These are phyloP conservation scores for Trichoderma asperelloides DNA, from an alignment of 495 filamentous ascomycete species.

Conservation along the genomic window DNA sequence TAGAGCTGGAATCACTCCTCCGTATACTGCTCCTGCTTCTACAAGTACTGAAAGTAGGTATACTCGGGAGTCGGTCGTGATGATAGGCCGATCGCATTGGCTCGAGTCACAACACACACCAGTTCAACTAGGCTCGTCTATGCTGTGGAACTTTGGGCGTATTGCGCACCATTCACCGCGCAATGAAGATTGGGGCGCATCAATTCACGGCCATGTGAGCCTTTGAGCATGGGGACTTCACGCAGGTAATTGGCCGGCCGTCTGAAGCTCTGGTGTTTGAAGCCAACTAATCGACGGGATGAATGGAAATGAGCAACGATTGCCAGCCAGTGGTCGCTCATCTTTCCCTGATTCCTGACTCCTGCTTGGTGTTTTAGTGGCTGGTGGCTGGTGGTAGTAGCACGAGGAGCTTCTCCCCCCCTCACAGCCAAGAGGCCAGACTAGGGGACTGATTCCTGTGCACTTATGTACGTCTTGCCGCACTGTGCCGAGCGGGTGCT, in stretches of 20 bases:
- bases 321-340: not conserved
- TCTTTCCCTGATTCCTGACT: not conserved
- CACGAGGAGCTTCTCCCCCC: not conserved
- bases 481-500: constrained; percentile 5
- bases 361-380: not conserved
- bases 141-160: not conserved
- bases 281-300: not conserved
- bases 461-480: not conserved
- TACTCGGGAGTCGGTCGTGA: not conserved
- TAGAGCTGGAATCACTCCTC: too few relatives aligned
- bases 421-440: not conserved
- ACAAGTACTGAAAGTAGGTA: not conserved
- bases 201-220: constrained; percentile 1
- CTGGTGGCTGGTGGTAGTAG: not conserved
- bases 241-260: not conserved
- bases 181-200: not conserved
- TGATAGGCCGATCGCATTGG: not conserved
- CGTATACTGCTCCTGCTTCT: not conserved
- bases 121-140: not conserved
- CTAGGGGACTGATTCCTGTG: not conserved
- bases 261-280: not conserved
- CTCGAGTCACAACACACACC: not conserved
- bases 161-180: not conserved
- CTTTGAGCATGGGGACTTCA: not conserved
- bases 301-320: not conserved